Conservation (phyloP, 495 filamentous ascomycete genomes). For the Niebla homalea region DNA sequence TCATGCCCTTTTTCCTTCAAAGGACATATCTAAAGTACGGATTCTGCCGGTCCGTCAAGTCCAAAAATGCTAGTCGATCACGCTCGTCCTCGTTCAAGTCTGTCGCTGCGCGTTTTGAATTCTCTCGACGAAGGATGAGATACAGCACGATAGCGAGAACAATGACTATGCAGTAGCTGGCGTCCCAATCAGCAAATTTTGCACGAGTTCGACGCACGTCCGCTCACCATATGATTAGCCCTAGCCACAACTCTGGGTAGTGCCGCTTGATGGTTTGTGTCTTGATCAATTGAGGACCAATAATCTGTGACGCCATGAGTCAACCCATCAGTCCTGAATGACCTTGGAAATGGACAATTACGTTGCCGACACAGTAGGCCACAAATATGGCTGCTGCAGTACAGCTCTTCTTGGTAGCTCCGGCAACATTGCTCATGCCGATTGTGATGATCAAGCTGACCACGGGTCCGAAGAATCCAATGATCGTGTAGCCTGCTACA, state of each 20-base stretch:
- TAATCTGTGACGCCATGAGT: constrained; percentile 28
- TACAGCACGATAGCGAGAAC: constrained; percentile 40
- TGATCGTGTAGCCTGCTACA: constrained; percentile 54
- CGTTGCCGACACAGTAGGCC: constrained; percentile 57
- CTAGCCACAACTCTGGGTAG: constrained; percentile 58
- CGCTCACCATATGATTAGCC: constrained; percentile 55
- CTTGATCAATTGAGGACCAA: constrained; percentile 57
- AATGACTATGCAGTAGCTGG: constrained; percentile 57
- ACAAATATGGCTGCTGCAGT: constrained; percentile 63
- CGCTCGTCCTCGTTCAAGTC: constrained; percentile 45
- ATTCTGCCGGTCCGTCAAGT: constrained; percentile 67
- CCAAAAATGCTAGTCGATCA: constrained; percentile 53
- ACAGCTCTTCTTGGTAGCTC: constrained; percentile 64
- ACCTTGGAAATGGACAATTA: neutral
- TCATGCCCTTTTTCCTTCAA: no score
- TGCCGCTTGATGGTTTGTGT: constrained; percentile 45
- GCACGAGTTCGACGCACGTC: neutral
- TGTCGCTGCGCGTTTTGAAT: constrained; percentile 32
- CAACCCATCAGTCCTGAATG: neutral
- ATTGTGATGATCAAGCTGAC: constrained; percentile 52
- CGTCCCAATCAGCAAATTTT: neutral
- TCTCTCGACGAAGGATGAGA: constrained; percentile 42
- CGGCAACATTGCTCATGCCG: constrained; percentile 61
- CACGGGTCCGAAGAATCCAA: constrained; percentile 56
- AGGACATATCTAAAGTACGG: constrained; percentile 60